Evolutionary conservation across 2,329 filamentous ascomycete genomes (phyloP), one percentile per base, ranked within the genome.

Genomic region (Trichoderma sp.): DNA sequence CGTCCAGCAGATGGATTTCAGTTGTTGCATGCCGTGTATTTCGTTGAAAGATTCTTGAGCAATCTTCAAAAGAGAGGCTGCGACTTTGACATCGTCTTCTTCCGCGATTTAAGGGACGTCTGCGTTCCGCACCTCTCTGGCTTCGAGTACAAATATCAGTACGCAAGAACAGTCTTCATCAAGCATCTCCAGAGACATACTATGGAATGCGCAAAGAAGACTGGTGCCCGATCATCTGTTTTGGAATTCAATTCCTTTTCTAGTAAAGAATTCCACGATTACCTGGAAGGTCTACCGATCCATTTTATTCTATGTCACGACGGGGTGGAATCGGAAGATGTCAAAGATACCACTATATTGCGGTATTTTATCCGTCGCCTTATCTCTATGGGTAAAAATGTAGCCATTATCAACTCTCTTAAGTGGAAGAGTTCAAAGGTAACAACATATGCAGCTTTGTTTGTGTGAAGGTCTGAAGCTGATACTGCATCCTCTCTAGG

Each of bases 231-330:
- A 12, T 56, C 68, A 62, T 35, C 59, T 11, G 83, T 89, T 59
- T 84, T 75, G 65, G 80, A 84, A 1, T 91, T 91, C 78, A 77
- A 85, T 6, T 87, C 87, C 1, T 79, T 89, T 16, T 81, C 85
- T 14, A 87, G 88, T 56, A 67, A 81, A 0, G 84, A 84, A 0
- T 95, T 94, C 78, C 76, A 81, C 6, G 79, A 86, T 1, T 93
- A 94, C 79, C 83, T 93, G 2, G 77, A 84, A 3, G 80, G 81
- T 1, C 86, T 88, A 29, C 88, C 90, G 0, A 85, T 91, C 4
- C 91, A 93, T 80, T 94, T 95, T 78, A 83, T 94, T 71, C 89
- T 95, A 85, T 90, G 89, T 71, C 91, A 93, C 78, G 91, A 94
- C 80, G 92, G 91, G 6, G n/a, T n/a, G 6, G 75, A 76, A n/a